These are phyloP conservation scores for Volvox carteri DNA, from an alignment of 163 green algal genomes.

Conservation along the genomic window DNA sequence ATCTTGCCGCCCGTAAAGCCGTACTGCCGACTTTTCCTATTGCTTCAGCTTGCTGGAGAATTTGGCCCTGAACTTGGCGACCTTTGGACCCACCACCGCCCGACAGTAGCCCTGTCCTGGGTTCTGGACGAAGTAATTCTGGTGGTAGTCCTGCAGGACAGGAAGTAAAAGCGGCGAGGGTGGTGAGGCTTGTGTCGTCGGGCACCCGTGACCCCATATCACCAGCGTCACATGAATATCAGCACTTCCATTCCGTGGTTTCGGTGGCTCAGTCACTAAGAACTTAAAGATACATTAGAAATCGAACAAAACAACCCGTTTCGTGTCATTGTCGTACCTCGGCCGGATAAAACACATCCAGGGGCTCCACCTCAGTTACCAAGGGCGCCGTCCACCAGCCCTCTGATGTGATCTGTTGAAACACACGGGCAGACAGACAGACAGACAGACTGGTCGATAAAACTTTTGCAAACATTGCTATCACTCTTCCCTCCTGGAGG, in stretches of 20 bases:
- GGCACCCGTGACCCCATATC: too few relatives aligned
- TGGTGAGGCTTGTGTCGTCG: too few relatives aligned
- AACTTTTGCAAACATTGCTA: background rate
- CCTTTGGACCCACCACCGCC: slow-evolving; percentile 70
- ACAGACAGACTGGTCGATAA: background rate
- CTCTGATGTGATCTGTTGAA: slow-evolving; percentile 1
- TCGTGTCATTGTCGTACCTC: slow-evolving; percentile 32
- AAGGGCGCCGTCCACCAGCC: slow-evolving; percentile 57
- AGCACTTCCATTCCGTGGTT: too few relatives aligned
- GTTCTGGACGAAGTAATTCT: slow-evolving; percentile 73
- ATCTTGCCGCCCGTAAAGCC: too few relatives aligned
- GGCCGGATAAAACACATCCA: slow-evolving; percentile 53
- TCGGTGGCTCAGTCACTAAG: too few relatives aligned
- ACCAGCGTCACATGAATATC: too few relatives aligned
- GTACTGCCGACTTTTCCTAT: too few relatives aligned
- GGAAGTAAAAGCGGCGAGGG: background rate
- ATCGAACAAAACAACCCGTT: too few relatives aligned
- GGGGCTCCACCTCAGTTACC: slow-evolving; percentile 67
- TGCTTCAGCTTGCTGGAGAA: slow-evolving; percentile 49
- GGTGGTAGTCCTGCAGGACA: slow-evolving; percentile 65
- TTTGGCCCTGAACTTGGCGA: slow-evolving; percentile 68
- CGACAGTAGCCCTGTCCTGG: slow-evolving; percentile 70
- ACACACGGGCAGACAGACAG: background rate
- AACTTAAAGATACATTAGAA: too few relatives aligned
- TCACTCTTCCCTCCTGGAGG: background rate